Conservation (phyloP, 2,329 filamentous ascomycete genomes). For the Penicillium sp. region DNA sequence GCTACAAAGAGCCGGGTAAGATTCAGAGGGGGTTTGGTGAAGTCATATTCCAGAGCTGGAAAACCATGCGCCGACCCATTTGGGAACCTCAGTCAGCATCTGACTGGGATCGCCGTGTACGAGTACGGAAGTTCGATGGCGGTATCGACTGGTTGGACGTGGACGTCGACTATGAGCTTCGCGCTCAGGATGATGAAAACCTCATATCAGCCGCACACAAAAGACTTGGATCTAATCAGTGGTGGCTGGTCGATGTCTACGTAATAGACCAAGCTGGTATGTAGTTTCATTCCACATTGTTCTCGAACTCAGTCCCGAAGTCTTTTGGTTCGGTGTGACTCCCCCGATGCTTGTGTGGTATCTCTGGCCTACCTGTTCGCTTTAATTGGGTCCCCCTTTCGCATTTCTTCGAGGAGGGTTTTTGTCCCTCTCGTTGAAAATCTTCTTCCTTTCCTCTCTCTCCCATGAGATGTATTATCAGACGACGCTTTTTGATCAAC, state of each 20-base stretch:
- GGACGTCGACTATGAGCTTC: conserved; percentile 1
- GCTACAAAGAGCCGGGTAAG: no score
- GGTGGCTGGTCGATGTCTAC: conserved; percentile 13
- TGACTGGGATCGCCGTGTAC: conserved; percentile 8
- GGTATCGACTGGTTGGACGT: conserved; percentile 3
- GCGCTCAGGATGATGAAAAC: conserved; percentile 2
- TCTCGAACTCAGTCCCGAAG: no score
- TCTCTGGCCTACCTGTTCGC: background rate
- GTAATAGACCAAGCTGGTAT: background rate
- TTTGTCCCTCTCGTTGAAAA: conserved; percentile 1
- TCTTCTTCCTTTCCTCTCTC: conserved; percentile 7
- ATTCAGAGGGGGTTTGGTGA: no score
- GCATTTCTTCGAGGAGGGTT: no score
- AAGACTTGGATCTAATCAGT: conserved; percentile 1
- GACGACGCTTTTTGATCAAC: conserved; percentile 11
- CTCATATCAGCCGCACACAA: conserved; percentile 5
- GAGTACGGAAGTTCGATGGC: background rate
- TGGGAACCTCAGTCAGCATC: conserved; percentile 1
- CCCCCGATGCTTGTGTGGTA: background rate
- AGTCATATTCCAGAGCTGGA: no score
- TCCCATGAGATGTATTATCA: conserved; percentile 22
- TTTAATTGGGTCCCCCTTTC: no score
- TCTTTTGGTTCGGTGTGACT: background rate
- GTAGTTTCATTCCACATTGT: no score
- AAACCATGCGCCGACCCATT: background rate